Evolutionary conservation across 208 protist species (phyloP), one percentile per base, ranked within the genome.

Genomic region (Leishmania major): DNA sequence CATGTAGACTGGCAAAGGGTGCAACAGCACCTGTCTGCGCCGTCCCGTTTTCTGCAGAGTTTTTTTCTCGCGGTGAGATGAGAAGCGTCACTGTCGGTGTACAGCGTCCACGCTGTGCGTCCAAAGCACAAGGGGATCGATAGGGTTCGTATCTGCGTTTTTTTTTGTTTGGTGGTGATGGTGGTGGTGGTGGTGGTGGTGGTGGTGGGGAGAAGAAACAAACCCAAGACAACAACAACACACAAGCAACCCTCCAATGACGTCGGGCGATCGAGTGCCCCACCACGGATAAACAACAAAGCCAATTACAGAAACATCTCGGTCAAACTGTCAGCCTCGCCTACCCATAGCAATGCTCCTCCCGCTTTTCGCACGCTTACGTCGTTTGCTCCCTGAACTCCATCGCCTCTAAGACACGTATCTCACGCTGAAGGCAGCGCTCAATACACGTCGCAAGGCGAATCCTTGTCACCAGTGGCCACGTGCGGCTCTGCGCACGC

Each of bases 401-500:
- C 22, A 69, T 15, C 6, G 31, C 37, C 31, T 85, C 85, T 45
- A 93, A 43, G 4, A 78, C 47, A 2, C 53, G 55, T 75, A 93
- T 85, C 78, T 90, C 88, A 2, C 71, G 70, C 64, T 87, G 11
- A n/a, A 93, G 80, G 22, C 82, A 72, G 25, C 82, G 76, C 78
- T 96, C 92, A 70, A 94, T 82, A 67, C 73, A 45, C 17, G 90
- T 92, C 71, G 78, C 70, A 25, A 84, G 79, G 35, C 79, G 79
- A 60, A 97, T 95, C 59, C 84, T 84, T 69, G 81, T 88, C 43
- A 94, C 84, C 62, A 93, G 81, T 37, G 92, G 91, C 90, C 88
- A 96, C 66, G 94, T 97, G 49, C 87, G 74, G 5, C 82, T 76
- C 85, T 93, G 88, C 35, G 86, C 92, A 51, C 82, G 83, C 11